phyloP scores from a whole-genome alignment of 805 yeast species.

The Ogataea kodamae region DNA sequence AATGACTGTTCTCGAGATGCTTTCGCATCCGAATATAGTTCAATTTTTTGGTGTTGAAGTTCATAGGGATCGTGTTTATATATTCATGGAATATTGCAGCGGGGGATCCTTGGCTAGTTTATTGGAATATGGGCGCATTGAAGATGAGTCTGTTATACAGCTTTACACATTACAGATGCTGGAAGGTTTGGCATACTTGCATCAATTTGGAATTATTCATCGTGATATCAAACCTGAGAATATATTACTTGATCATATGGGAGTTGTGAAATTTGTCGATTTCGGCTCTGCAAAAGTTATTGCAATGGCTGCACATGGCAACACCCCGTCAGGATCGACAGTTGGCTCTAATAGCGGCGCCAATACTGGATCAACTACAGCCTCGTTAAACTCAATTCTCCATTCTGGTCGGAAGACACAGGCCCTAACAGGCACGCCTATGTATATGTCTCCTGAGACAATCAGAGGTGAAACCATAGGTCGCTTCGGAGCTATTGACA shows the following conservation, averaged over 20 bases:
- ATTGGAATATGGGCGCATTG: conserved; percentile 88
- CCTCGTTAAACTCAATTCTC: conserved; percentile 18
- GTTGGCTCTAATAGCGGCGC: conserved; percentile 4
- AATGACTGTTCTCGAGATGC: conserved; percentile 92
- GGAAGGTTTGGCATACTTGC: conserved; percentile 92
- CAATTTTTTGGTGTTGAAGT: conserved; percentile 97
- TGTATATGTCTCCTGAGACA: conserved; percentile 98
- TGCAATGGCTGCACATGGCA: conserved; percentile 49
- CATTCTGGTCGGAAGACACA: conserved; percentile 28
- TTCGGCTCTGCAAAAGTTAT: conserved; percentile 96
- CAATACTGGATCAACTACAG: conserved; percentile 12
- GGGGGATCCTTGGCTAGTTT: conserved; percentile 89
- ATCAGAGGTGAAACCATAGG: conserved; percentile 72
- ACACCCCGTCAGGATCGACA: conserved; percentile 2
- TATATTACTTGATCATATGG: conserved; percentile 82
- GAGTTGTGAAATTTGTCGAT: conserved; percentile 92
- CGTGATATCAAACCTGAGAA: conserved; percentile 96
- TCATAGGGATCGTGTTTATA: conserved; percentile 89
- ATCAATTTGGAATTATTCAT: conserved; percentile 93
- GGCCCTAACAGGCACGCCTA: conserved; percentile 86
- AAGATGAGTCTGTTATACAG: conserved; percentile 89
- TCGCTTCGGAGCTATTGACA: conserved; percentile 68
- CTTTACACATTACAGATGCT: conserved; percentile 88
- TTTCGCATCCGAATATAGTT: conserved; percentile 94
- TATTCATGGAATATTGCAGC: conserved; percentile 97